Conservation (phyloP, 1,284 basidiomycete species). For the Rhodotorula sp. region DNA sequence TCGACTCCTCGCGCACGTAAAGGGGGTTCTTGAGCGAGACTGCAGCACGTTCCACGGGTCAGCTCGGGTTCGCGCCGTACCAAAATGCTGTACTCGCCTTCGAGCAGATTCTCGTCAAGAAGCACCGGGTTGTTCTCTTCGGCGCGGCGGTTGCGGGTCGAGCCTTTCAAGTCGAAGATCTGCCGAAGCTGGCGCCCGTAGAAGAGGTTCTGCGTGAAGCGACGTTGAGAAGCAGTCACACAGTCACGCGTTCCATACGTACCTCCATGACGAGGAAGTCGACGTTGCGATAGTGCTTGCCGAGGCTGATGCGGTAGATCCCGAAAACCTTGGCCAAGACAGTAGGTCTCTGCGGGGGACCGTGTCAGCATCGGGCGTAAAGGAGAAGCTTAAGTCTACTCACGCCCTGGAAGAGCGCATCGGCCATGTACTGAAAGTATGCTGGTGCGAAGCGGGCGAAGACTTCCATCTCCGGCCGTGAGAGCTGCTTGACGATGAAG, state of each 20-base stretch:
- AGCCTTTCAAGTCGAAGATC: constrained; percentile 93
- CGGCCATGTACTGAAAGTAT: constrained; percentile 96
- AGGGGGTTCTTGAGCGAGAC: constrained; percentile 64
- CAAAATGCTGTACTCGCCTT: constrained; percentile 48
- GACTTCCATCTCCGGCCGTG: constrained; percentile 84
- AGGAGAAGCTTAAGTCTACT: neutral
- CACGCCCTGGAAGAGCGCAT: constrained; percentile 56
- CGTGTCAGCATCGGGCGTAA: neutral
- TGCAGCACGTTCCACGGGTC: constrained; percentile 10
- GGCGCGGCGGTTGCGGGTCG: constrained; percentile 82
- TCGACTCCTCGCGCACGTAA: constrained; percentile 92
- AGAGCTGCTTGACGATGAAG: constrained; percentile 97
- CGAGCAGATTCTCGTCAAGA: constrained; percentile 69
- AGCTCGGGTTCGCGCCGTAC: constrained; percentile 58
- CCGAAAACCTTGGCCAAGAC: constrained; percentile 96
- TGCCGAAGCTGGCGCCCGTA: constrained; percentile 68
- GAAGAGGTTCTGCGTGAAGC: constrained; percentile 67
- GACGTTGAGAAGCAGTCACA: no score
- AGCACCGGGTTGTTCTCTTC: constrained; percentile 91
- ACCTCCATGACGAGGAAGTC: constrained; percentile 90
- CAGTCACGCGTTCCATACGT: rapidly evolving
- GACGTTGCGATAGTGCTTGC: constrained; percentile 78
- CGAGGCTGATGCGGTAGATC: constrained; percentile 92
- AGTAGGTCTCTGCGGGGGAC: constrained; percentile 70
- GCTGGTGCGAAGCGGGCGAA: constrained; percentile 96